phyloP scores from a whole-genome alignment of 129 eudicot genomes.

The Cynara cardunculus region DNA sequence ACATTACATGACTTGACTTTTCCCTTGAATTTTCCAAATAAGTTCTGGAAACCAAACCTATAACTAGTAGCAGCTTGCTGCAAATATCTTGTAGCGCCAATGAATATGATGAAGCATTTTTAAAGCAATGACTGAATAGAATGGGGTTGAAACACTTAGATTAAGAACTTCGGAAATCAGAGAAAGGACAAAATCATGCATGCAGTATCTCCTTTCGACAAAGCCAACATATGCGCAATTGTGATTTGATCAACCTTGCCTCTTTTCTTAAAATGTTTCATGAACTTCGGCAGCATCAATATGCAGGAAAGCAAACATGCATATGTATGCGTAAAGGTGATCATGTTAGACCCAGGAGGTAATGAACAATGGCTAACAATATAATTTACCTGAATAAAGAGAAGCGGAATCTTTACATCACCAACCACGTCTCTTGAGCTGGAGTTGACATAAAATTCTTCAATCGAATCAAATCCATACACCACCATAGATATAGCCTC shows the following conservation, averaged over 20 bases:
- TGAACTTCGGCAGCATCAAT: slow-evolving; percentile 1
- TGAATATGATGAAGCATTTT: not conserved
- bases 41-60: not conserved
- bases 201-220: not conserved
- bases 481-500: slow-evolving; percentile 79
- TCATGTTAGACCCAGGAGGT: slow-evolving; percentile 1
- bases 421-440: slow-evolving; percentile 60
- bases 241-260: not conserved
- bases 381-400: slow-evolving; percentile 74
- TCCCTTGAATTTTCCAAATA: not conserved
- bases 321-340: not conserved
- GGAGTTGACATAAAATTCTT: slow-evolving; percentile 63
- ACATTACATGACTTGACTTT: not conserved
- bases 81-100: not conserved
- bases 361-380: not conserved
- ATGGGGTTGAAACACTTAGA: not conserved
- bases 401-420: slow-evolving; percentile 79
- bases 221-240: not conserved
- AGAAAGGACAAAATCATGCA: not conserved
- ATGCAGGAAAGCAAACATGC: not conserved
- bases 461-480: slow-evolving; percentile 60
- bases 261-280: slow-evolving; percentile 12
- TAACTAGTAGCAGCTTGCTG: slow-evolving; percentile 1
- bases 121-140: not conserved
- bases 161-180: not conserved